Base-by-base conservation (phyloP, 371 early-diverging fungal species). In the Thermomucor indicae-seudaticae region DNA sequence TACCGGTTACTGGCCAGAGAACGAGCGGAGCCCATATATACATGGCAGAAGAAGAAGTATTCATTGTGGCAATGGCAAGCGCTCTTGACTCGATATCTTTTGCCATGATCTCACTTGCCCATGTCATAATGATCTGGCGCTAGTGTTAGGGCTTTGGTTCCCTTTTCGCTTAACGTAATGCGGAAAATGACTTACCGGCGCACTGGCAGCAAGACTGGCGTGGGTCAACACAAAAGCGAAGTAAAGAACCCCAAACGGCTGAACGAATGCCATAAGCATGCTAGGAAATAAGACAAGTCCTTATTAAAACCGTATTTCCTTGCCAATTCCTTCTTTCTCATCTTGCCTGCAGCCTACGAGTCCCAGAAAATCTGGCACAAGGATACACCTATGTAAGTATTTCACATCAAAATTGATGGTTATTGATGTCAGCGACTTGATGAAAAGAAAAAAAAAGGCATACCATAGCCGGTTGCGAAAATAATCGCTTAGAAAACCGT, bases 1-100 rank as follows among this genome's bases (percentile, higher is more conserved):
- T n/a, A n/a, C n/a, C 75, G 30, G 77, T 76, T 27, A 76, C 77
- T 28, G 77, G 77, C 77, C 77, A 76, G 5, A 76, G 50, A 2
- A 72, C 53, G 4, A 76, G 45, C 0, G 72, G 65, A n/a, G 63
- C 44, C 70, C 67, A 70, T 19, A 51, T 47, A 44, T 58, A 65
- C 61, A 65, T 70, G 4, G 67, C 23, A 2, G 70, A 67, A 2
- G 72, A 60, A 22, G 49, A 66, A 0, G 72, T 70, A 29, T 76
- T 76, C 72, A 76, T 67, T 5, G 58, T 60, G 2, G 72, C 72
- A 44, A 76, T 70, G 8, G 72, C 63, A 64, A 76, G 54, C 1
- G 72, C 77, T 45, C 77, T 64, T 0, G 63, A 43, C 23, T 66
- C 65, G 0, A 41, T 57, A 43, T 66, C 58, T 0, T 60, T 39